Conservation (phyloP, 225 moss, liverwort and hornwort species). For the Marchantia polymorpha region DNA sequence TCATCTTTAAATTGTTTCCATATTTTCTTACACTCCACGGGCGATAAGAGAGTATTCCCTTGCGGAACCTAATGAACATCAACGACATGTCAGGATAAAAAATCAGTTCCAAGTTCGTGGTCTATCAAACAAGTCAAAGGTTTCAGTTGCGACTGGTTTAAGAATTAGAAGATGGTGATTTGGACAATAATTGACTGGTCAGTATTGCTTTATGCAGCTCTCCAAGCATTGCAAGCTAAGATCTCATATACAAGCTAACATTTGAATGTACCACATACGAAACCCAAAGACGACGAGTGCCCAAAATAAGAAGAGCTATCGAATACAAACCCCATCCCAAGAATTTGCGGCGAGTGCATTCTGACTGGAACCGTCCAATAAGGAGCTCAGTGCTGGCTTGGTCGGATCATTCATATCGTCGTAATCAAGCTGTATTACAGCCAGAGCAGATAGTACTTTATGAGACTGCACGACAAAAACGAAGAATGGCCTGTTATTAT, state of each 20-base stretch:
- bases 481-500: neutral
- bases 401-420: constrained; percentile 44
- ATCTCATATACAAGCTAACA: neutral
- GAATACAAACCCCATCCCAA: constrained; percentile 63
- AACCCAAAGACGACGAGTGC: neutral
- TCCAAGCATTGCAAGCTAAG: neutral
- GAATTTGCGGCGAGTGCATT: constrained; percentile 67
- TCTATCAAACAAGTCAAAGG: too few species aligned
- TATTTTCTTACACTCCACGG: constrained; percentile 79
- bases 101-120: neutral
- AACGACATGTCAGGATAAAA: neutral
- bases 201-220: neutral
- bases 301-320: neutral
- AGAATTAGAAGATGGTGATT: too few species aligned
- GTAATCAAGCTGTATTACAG: constrained; percentile 69
- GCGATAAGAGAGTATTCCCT: constrained; percentile 62
- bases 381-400: constrained; percentile 55
- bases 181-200: too few species aligned
- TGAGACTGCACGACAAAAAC: constrained; percentile 44
- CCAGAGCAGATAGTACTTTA: constrained; percentile 62
- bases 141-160: too few species aligned
- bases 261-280: neutral
- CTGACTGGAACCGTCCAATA: constrained; percentile 48
- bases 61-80: constrained; percentile 35
- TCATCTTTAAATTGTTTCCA: constrained; percentile 96